Evolutionary conservation across 2,329 filamentous ascomycete species (phyloP), one percentile per base, ranked within the genome.

Genomic region (Atkinsonella hypoxylon): DNA sequence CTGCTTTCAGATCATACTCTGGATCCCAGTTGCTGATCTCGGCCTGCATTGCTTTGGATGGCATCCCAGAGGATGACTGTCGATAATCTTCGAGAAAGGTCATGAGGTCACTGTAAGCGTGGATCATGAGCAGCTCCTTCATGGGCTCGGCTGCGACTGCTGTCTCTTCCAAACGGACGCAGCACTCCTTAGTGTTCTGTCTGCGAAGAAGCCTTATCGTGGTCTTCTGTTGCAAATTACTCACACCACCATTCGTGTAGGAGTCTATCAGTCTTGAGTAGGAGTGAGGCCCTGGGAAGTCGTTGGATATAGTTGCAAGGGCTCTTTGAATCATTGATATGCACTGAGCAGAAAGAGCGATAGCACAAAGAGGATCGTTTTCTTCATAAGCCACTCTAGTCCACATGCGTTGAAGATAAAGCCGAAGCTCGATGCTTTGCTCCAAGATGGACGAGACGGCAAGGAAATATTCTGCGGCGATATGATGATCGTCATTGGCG

Each of bases 11-110:
- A 50, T 74, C 55, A 12, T 72, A 59, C 1, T 57, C 54, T 7
- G 71, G 70, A 48, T 73, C 57, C 74, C 71, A 77, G 32, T 66
- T 54, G 0, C 53, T 53, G 13, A 73, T 59, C 44, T 70, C 55
- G 1, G 54, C 54, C 6, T 67, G 58, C 68, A 76, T 72, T 2
- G 56, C 53, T 51, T 71, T 72, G 0, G 72, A 75, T 2, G 72
- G 73, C 48, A 69, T 73, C 3, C 74, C 72, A 32, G 57, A 71
- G 3, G 69, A 62, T 8, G 62, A 72, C 47, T 67, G 64, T 50
- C 70, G 68, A 44, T 69, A 77, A 54, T 77, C 73, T 2, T 48
- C 54, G 8, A 74, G 54, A 45, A 77, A 77, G 26, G 70, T 69
- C 9, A 70, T 20, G 1, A 77, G 61, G 45, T 70, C 65, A 3